These are phyloP conservation scores for Boletus insuetus DNA, from an alignment of 768 basidiomycete genomes.

Conservation along the genomic window DNA sequence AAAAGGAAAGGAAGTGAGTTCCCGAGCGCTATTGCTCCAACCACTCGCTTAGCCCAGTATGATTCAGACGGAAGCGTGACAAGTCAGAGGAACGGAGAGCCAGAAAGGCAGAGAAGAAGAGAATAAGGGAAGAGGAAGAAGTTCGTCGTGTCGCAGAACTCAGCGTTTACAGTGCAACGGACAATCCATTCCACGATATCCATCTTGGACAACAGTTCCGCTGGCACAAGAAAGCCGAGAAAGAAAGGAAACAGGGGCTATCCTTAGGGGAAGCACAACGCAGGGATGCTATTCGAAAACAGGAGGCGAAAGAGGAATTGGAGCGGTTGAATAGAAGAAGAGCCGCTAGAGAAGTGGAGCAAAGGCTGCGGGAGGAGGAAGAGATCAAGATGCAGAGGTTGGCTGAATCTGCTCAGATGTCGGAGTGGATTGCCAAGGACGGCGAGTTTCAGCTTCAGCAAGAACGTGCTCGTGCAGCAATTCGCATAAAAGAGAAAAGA, in stretches of 20 bases:
- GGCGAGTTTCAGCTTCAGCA: conserved; percentile 97
- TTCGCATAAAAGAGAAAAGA: conserved; percentile 92
- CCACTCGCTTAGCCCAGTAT: conserved; percentile 4
- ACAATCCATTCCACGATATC: conserved; percentile 98
- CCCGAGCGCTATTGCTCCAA: not conserved
- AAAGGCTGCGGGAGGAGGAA: conserved; percentile 87
- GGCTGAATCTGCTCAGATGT: conserved; percentile 96
- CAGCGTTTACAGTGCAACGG: conserved; percentile 92
- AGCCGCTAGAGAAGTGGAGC: conserved; percentile 90
- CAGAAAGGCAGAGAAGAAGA: conserved; percentile 85
- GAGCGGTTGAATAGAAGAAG: conserved; percentile 87
- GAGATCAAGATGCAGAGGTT: conserved; percentile 83
- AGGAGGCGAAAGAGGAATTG: conserved; percentile 94
- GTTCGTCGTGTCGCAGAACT: conserved; percentile 91
- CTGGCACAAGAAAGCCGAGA: conserved; percentile 99
- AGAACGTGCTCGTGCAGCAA: conserved; percentile 84
- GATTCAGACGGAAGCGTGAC: conserved; percentile 71
- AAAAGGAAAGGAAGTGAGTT: conserved; percentile 49
- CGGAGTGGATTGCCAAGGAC: conserved; percentile 96
- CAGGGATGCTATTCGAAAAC: conserved; percentile 74
- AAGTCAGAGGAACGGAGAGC: conserved; percentile 84
- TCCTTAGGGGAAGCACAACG: conserved; percentile 73
- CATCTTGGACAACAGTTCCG: conserved; percentile 96
- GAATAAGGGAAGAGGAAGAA: conserved; percentile 82
- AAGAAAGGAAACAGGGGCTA: conserved; percentile 87